Base-by-base conservation (phyloP, 1,139 yeast genomes). In the Debaryomyces robertsiae region DNA sequence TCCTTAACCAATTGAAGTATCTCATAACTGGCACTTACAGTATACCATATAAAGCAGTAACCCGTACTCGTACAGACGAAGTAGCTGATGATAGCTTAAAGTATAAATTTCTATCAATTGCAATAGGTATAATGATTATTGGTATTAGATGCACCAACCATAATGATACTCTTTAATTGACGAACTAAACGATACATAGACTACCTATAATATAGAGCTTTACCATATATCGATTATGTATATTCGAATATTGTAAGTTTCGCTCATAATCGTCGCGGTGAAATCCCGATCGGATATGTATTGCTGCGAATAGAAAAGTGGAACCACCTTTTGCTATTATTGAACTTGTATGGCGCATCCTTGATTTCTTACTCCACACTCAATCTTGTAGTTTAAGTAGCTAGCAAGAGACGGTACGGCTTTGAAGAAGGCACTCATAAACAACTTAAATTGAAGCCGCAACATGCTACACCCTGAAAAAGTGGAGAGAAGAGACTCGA, bases 101-200 rank as follows among this genome's bases (percentile, higher is more conserved):
- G 54, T 66, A 69, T 49, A 73, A 71, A 53, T 73, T 73, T 45
- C 57, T 73, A 36, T 65, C 75, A 29, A 65, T 73, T 36, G 74
- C 75, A 6, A 55, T 73, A 36, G 77, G 77, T 22, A 72, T 73
- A 6, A 58, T 69, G 46, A 67, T 73, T 30, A 57, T 73, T 38
- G 77, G 75, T 2, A 55, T 71, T 38, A 61, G 68, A 46, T 63
- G 72, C 45, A 67, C 75, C 9, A 64, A 61, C 38, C 50, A 52
- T 17, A 46, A 43, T 27, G 32, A 32, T 22, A 32, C 23, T 14
- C 35, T 19, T 10, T 32, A 37, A 28, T 22, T 36, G 25, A 32
- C 34, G 39, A 35, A 32, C 13, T 28, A 36, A 27, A 31, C 36
- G 37, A 32, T 40, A 39, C 30, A 40, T 40, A 35, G 24, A 22